Evolutionary conservation across 2,329 filamentous ascomycete genomes (phyloP), one percentile per base, ranked within the genome.

Genomic region (Aspergillus bombycis): DNA sequence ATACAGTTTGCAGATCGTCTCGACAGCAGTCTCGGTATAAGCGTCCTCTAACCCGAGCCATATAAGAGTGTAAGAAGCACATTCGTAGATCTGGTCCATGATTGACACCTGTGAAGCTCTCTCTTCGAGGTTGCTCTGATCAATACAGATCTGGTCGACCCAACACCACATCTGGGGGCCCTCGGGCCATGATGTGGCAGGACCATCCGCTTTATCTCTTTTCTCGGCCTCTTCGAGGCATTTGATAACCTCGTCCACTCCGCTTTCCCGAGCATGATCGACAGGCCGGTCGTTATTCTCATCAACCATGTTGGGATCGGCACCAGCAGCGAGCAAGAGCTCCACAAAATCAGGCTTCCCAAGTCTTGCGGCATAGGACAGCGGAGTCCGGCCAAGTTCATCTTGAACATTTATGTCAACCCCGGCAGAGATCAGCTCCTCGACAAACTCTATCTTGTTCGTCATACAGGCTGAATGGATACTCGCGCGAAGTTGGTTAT

Each of bases 61-160:
- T 23, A 58, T 36, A 11, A 58, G 16, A 9, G 54, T 52, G 43
- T 48, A 58, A 7, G 21, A 19, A 10, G 60, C 60, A 12, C 38
- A 50, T 14, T 23, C 55, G 14, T 62, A 62, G 32, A 58, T 56
- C 60, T 45, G 41, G 14, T 57, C 60, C 60, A 62, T 62, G 21
- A 62, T 50, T 4, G 43, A 36, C 32, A 62, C 60, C 21, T 62
- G 60, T 4, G 45, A 30, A 10, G 30, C 54, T 9, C 60, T 32
- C 34, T 62, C 60, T 5, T 38, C 19, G 3, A 58, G 23, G 53
- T 62, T 55, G 7, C 34, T n/a, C 45, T 62, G 60, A 16, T 62
- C 50, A 16, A 62, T 62, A 14, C 60, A 62, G 43, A 62, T 52
- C 54, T 57, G 53, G 28, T 62, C 60, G 7, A 62, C 50, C 60